Percentiles rank a stretch among this genome's conserved stretches.
These are phyloP conservation scores for Saccharomycopsis sp. DNA, from an alignment of 805 yeast genomes.

Conservation along the genomic window DNA sequence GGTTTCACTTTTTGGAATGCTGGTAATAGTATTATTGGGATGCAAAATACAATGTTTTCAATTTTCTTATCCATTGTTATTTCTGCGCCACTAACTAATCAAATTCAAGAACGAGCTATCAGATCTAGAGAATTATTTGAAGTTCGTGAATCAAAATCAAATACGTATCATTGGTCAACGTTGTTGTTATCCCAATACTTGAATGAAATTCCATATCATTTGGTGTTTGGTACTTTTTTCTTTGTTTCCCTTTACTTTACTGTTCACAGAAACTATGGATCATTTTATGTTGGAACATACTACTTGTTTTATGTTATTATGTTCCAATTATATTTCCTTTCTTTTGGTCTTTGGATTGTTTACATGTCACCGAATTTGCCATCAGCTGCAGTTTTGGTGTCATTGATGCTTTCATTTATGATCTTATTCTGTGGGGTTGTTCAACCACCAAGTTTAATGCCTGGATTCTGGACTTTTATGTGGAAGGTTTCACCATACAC, in stretches of 20 bases:
- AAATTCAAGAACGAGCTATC: slow-evolving; percentile 54
- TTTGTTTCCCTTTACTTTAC: slow-evolving; percentile 50
- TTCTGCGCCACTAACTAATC: slow-evolving; percentile 54
- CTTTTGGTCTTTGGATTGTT: slow-evolving; percentile 48
- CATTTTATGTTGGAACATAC: slow-evolving; percentile 47
- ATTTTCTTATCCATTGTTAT: slow-evolving; percentile 52
- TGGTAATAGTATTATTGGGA: slow-evolving; percentile 43
- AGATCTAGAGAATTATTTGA: slow-evolving; percentile 57
- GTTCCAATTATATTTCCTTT: slow-evolving; percentile 43
- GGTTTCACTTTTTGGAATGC: slow-evolving; percentile 69
- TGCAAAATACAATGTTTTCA: slow-evolving; percentile 54
- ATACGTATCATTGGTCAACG: slow-evolving; percentile 66
- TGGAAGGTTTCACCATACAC: slow-evolving; percentile 68
- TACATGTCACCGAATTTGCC: slow-evolving; percentile 60
- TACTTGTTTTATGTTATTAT: slow-evolving; percentile 40
- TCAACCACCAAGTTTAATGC: slow-evolving; percentile 43
- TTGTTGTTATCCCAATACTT: slow-evolving; percentile 46
- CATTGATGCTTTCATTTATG: slow-evolving; percentile 49
- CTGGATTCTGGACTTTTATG: slow-evolving; percentile 83
- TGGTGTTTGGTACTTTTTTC: slow-evolving; percentile 42
- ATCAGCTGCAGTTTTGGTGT: slow-evolving; percentile 54
- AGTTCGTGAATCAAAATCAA: slow-evolving; percentile 63
- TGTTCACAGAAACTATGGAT: slow-evolving; percentile 34
- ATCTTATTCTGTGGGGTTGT: slow-evolving; percentile 66
- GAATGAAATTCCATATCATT: slow-evolving; percentile 56